phyloP scores from a whole-genome alignment of 1,284 basidiomycete genomes.

The Phlebopus sp. region DNA sequence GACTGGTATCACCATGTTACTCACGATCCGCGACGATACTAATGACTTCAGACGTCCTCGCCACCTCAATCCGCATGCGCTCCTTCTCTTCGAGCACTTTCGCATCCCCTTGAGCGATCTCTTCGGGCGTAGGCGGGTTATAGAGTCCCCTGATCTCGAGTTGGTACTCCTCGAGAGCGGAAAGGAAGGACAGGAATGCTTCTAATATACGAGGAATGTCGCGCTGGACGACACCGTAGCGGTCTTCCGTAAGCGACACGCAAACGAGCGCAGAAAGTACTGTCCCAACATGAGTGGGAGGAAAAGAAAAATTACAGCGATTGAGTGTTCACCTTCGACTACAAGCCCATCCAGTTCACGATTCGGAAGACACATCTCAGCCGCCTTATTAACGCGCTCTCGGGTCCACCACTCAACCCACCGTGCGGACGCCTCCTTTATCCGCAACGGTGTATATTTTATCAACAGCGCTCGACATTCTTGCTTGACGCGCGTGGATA shows the following conservation, averaged over 20 bases:
- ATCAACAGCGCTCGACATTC: conserved; percentile 9
- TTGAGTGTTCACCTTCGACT: conserved; percentile 48
- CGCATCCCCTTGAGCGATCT: conserved; percentile 33
- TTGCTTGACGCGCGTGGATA: conserved; percentile 13
- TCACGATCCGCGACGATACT: conserved; percentile 59
- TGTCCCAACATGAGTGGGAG: too few relatives aligned
- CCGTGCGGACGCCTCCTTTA: conserved; percentile 23
- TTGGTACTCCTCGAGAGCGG: conserved; percentile 63
- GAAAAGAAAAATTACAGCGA: neutral
- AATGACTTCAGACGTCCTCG: conserved; percentile 52
- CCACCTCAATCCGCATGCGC: conserved; percentile 41
- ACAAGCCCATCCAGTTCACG: conserved; percentile 57
- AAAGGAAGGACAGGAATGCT: conserved; percentile 65
- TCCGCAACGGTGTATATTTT: conserved; percentile 31
- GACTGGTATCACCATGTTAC: too few relatives aligned
- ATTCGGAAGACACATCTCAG: conserved; percentile 54
- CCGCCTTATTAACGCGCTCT: conserved; percentile 51
- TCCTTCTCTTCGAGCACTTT: conserved; percentile 29
- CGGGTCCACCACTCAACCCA: conserved; percentile 53
- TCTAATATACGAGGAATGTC: conserved; percentile 81
- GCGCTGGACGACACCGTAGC: conserved; percentile 78
- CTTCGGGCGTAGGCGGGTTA: conserved; percentile 35
- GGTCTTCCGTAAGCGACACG: conserved; percentile 74
- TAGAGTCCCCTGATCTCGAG: conserved; percentile 41
- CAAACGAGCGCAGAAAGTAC: conserved; percentile 69